Base-by-base conservation (phyloP, 371 early-diverging fungal species). In the Rhizopus delemar region DNA sequence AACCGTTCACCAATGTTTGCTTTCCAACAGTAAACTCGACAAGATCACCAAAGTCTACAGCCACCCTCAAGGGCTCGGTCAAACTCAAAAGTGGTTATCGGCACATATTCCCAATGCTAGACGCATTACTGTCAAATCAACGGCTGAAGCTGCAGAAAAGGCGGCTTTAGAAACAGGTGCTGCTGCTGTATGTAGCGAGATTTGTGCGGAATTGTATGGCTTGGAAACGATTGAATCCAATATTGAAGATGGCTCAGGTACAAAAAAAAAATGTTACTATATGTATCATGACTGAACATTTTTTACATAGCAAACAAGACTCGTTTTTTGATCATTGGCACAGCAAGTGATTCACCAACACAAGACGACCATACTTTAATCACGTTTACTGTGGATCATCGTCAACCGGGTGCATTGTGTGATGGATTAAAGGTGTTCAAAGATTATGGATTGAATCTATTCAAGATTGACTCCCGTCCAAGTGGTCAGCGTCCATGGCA, bases 31-130 rank as follows among this genome's bases (percentile, higher is more conserved):
- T 15, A 57, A 74, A 35, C 45, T 88, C 28, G 74, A 83, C 1
- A 71, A 81, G 5, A 85, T 97, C 56, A 86, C 82, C 57, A 88
- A 86, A 54, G 86, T 97, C 2, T 96, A 94, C 63, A 90, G 91
- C 56, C 97, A 97, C 70, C 90, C 91, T n/a, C 90, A 93, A 82
- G 96, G 93, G 0, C 70, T 97, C 39, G 94, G 93, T 4, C 98
- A 97, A 67, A 90, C 91, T 54, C 81, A 85, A 57, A 70, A 68
- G 41, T 97, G 90, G 87, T 71, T 94, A 45, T 81, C 86, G 29
- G 64, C 64, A 45, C 68, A 90, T 45, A 65, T 93, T 61, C 91
- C 90, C 13, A 73, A 84, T 39, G 92, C 88, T 13, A 89, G 89
- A 51, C 77, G 84, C 13, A 77, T 94, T 32, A 76, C 85, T 0